These are phyloP conservation scores for Xylariaceae sp. DNA, from an alignment of 2,329 filamentous ascomycete genomes.

Conservation along the genomic window DNA sequence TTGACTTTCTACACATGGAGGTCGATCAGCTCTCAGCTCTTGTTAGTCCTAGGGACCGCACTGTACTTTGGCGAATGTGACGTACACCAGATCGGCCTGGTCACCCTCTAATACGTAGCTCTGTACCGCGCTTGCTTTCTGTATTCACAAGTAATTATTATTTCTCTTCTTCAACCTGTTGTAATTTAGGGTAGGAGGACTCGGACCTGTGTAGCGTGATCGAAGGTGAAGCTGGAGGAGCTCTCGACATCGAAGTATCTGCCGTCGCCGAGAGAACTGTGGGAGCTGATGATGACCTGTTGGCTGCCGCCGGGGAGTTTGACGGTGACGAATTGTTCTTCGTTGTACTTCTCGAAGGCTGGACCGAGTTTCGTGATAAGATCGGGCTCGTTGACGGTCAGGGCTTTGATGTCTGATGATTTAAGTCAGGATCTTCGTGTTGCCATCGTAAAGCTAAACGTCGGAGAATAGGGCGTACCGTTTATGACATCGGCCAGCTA, in stretches of 20 bases:
- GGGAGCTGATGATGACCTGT: slow-evolving; percentile 78
- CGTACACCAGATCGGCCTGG: slow-evolving; percentile 77
- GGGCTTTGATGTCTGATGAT: slow-evolving; percentile 75
- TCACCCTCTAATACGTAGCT: slow-evolving; percentile 73
- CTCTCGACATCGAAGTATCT: slow-evolving; percentile 89
- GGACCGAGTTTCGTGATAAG: slow-evolving; percentile 70
- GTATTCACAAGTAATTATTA: slow-evolving; percentile 3
- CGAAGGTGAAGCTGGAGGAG: slow-evolving; percentile 82
- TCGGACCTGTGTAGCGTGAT: slow-evolving; percentile 72
- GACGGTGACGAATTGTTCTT: slow-evolving; percentile 84
- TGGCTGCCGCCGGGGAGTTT: slow-evolving; percentile 86
- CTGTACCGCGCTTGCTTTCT: slow-evolving; percentile 81
- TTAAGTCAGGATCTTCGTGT: slow-evolving; percentile 8
- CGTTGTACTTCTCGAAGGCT: slow-evolving; percentile 92
- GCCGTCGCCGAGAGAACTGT: slow-evolving; percentile 76
- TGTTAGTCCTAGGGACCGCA: background rate
- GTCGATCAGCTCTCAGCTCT: slow-evolving; percentile 18
- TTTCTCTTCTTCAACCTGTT: slow-evolving; percentile 13
- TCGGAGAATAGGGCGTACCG: slow-evolving; percentile 49
- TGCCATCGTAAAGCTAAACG: slow-evolving; percentile 2
- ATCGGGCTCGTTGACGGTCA: slow-evolving; percentile 66
- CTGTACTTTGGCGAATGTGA: slow-evolving; percentile 8
- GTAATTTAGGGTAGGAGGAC: background rate
- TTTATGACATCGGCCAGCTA: slow-evolving; percentile 85
- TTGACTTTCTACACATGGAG: slow-evolving; percentile 70